Conservation (phyloP, 2,329 filamentous ascomycete species). For the Fusarium gaditjirri region DNA sequence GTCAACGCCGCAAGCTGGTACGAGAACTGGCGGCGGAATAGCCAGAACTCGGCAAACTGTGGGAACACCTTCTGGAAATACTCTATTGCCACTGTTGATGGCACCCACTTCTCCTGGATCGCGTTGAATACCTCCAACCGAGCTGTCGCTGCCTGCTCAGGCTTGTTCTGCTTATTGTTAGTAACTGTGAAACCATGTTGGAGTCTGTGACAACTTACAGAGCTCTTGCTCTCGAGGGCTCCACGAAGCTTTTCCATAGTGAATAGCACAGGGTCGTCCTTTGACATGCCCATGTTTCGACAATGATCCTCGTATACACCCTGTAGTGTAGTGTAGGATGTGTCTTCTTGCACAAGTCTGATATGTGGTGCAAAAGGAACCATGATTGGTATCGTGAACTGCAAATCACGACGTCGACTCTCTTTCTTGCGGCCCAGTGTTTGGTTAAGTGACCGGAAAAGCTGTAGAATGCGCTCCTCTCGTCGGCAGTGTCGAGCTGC, state of each 20-base stretch:
- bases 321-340: slow-evolving; percentile 93
- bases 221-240: slow-evolving; percentile 74
- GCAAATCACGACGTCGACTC: slow-evolving; percentile 89
- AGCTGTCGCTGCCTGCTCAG: slow-evolving; percentile 76
- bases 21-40: slow-evolving; percentile 96
- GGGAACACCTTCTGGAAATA: slow-evolving; percentile 92
- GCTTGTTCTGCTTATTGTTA: slow-evolving; percentile 63
- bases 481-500: slow-evolving; percentile 90
- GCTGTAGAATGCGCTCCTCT: slow-evolving; percentile 93
- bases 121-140: slow-evolving; percentile 92
- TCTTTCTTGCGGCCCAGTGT: slow-evolving; percentile 93
- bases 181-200: background rate
- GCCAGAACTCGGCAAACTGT: slow-evolving; percentile 93
- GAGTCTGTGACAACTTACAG: slow-evolving; percentile 55
- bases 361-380: slow-evolving; percentile 95
- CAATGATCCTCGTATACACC: slow-evolving; percentile 97
- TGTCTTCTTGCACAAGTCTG: slow-evolving; percentile 93
- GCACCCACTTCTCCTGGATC: slow-evolving; percentile 94
- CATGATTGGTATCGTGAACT: slow-evolving; percentile 96
- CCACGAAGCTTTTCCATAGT: slow-evolving; percentile 93
- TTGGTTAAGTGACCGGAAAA: slow-evolving; percentile 98
- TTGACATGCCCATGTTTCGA: slow-evolving; percentile 83
- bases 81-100: slow-evolving; percentile 81
- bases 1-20: slow-evolving; percentile 95
- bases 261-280: slow-evolving; percentile 94